phyloP scores from a whole-genome alignment of 2,329 filamentous ascomycete species.

The Cordyceps farinosa region DNA sequence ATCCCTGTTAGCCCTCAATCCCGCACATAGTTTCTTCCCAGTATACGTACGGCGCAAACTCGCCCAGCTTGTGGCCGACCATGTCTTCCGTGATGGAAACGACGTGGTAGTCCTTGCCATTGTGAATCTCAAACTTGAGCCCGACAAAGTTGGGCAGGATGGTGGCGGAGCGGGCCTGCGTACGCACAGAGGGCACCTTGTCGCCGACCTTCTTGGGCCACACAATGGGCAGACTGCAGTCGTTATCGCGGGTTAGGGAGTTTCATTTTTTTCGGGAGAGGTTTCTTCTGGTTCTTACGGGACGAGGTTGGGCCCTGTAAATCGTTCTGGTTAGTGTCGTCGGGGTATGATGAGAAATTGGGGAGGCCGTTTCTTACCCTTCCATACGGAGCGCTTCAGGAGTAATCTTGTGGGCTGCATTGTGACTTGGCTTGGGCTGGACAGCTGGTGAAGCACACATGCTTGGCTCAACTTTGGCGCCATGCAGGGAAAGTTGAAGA shows the following conservation, averaged over 20 bases:
- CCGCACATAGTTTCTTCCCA: neutral
- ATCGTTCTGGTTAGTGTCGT: neutral
- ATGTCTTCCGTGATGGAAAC: slow-evolving; percentile 88
- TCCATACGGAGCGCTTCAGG: slow-evolving; percentile 79
- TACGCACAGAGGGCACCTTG: slow-evolving; percentile 69
- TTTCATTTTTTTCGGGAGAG: neutral
- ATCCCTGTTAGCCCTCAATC: neutral
- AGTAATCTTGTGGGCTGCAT: slow-evolving; percentile 70
- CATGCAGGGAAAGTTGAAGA: neutral
- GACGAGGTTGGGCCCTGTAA: slow-evolving; percentile 49
- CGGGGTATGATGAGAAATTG: neutral
- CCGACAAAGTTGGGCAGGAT: slow-evolving; percentile 92
- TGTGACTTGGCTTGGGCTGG: slow-evolving; percentile 24
- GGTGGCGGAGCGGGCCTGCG: slow-evolving; percentile 81
- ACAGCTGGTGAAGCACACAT: neutral
- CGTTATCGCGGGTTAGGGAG: slow-evolving; percentile 16
- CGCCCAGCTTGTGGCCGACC: slow-evolving; percentile 92
- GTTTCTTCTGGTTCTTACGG: slow-evolving; percentile 40
- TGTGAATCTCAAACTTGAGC: slow-evolving; percentile 84
- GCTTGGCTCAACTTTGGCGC: neutral
- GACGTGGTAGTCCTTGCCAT: slow-evolving; percentile 82
- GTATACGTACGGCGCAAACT: slow-evolving; percentile 76
- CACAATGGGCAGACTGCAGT: slow-evolving; percentile 59
- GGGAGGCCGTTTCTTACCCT: slow-evolving; percentile 53
- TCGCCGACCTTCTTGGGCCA: slow-evolving; percentile 56